These are phyloP conservation scores for Craterostigma plantagineum DNA, from an alignment of 257 asterid species.

Conservation along the genomic window DNA sequence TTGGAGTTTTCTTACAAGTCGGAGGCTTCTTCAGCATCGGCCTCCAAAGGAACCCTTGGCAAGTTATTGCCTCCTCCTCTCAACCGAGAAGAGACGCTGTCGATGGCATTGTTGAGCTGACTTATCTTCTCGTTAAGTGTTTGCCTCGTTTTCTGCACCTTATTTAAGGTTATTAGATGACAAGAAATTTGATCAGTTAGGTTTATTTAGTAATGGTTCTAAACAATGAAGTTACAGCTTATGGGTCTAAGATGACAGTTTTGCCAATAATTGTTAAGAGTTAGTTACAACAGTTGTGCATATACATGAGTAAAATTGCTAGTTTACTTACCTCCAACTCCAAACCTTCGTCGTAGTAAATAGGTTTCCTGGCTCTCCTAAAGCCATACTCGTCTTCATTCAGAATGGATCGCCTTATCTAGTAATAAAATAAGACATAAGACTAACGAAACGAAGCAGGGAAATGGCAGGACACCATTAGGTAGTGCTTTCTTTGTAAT, in stretches of 20 bases:
- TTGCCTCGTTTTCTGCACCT: background rate
- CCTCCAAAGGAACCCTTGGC: too few relatives aligned
- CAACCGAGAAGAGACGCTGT: conserved; percentile 2
- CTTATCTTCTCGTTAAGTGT: background rate
- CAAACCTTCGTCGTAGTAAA: conserved; percentile 1
- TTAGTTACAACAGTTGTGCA: background rate
- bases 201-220: too few relatives aligned
- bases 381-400: conserved; percentile 3
- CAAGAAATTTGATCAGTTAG: too few relatives aligned
- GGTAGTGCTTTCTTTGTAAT: too few relatives aligned
- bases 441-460: too few relatives aligned
- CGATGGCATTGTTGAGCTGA: conserved; percentile 3
- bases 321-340: background rate
- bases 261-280: too few relatives aligned
- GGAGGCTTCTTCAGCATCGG: too few relatives aligned
- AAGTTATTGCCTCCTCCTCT: background rate
- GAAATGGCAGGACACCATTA: too few relatives aligned
- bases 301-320: background rate
- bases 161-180: background rate
- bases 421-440: background rate
- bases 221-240: too few relatives aligned
- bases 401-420: background rate
- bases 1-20: too few relatives aligned
- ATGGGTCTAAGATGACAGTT: too few relatives aligned
- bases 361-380: background rate